phyloP scores from a whole-genome alignment of 352 stramenopile genomes.

The Achlya hypogyna region DNA sequence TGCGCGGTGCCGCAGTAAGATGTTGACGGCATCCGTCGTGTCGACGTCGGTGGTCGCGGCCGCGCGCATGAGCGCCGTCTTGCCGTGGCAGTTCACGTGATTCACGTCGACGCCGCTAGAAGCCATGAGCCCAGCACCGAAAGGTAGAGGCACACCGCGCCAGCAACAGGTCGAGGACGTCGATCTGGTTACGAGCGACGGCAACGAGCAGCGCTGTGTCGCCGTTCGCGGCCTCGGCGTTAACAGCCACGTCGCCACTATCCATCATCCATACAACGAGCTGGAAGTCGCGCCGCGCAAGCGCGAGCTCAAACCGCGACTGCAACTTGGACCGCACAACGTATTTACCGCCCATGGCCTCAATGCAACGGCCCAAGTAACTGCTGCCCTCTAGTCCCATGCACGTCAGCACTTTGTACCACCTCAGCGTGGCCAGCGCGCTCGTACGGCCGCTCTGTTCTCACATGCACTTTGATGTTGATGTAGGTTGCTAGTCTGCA shows the following conservation, averaged over 20 bases:
- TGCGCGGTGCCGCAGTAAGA: not conserved
- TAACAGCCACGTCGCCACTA: slow-evolving; percentile 36
- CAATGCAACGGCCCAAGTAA: too few species aligned
- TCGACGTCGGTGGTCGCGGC: slow-evolving; percentile 27
- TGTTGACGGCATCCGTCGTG: not conserved
- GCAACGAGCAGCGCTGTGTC: slow-evolving; percentile 56
- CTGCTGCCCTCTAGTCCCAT: too few species aligned
- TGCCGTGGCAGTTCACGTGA: slow-evolving; percentile 38
- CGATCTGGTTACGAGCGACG: slow-evolving; percentile 33
- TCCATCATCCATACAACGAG: slow-evolving; percentile 61
- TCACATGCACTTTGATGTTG: not conserved
- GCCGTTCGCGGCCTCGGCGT: slow-evolving; percentile 42
- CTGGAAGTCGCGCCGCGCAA: slow-evolving; percentile 48
- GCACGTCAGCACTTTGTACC: not conserved
- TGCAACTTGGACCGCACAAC: slow-evolving; percentile 18
- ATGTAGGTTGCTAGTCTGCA: not conserved
- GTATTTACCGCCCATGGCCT: too few species aligned
- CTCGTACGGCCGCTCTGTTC: not conserved
- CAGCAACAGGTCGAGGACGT: slow-evolving; percentile 37
- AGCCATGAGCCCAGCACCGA: not conserved
- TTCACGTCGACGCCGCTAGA: slow-evolving; percentile 51
- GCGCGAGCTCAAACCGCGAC: slow-evolving; percentile 35
- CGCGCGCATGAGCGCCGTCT: slow-evolving; percentile 69
- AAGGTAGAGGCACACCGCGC: slow-evolving; percentile 26
- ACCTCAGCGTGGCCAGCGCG: not conserved